phyloP scores from a whole-genome alignment of 1,284 basidiomycete genomes.

The Apiotrichum domesticum region DNA sequence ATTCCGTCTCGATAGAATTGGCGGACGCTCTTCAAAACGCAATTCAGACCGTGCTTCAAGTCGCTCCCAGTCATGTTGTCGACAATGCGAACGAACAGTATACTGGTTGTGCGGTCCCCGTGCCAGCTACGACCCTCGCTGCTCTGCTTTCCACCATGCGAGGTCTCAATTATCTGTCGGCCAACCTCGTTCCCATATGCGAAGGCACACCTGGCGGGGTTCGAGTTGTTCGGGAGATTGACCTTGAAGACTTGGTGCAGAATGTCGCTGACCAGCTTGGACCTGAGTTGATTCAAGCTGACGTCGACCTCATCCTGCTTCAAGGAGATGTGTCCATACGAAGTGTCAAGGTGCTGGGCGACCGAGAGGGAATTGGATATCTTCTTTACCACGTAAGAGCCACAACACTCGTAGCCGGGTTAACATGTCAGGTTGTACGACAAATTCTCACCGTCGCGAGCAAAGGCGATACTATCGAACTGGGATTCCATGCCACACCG shows the following conservation, averaged over 20 bases:
- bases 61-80: slow-evolving; percentile 79
- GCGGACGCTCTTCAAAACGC: slow-evolving; percentile 81
- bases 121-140: slow-evolving; percentile 79
- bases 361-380: slow-evolving; percentile 75
- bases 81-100: slow-evolving; percentile 88
- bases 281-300: slow-evolving; percentile 71
- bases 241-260: slow-evolving; percentile 67
- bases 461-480: slow-evolving; percentile 74
- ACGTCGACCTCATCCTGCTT: slow-evolving; percentile 79
- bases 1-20: slow-evolving; percentile 57
- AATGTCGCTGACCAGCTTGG: slow-evolving; percentile 75
- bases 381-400: slow-evolving; percentile 70
- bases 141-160: slow-evolving; percentile 83
- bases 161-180: slow-evolving; percentile 80
- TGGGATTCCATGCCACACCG: slow-evolving; percentile 67
- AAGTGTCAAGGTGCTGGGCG: slow-evolving; percentile 74
- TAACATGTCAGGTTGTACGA: slow-evolving; percentile 60
- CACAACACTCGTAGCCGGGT: not conserved
- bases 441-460: slow-evolving; percentile 67
- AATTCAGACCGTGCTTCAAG: slow-evolving; percentile 78
- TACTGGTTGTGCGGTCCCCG: slow-evolving; percentile 72
- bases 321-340: slow-evolving; percentile 79
- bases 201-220: slow-evolving; percentile 12
- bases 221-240: slow-evolving; percentile 47
- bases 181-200: slow-evolving; percentile 53